Evolutionary conservation across 1,284 basidiomycete genomes (phyloP), one percentile per base, ranked within the genome.

Genomic region (Trametes versicolor): DNA sequence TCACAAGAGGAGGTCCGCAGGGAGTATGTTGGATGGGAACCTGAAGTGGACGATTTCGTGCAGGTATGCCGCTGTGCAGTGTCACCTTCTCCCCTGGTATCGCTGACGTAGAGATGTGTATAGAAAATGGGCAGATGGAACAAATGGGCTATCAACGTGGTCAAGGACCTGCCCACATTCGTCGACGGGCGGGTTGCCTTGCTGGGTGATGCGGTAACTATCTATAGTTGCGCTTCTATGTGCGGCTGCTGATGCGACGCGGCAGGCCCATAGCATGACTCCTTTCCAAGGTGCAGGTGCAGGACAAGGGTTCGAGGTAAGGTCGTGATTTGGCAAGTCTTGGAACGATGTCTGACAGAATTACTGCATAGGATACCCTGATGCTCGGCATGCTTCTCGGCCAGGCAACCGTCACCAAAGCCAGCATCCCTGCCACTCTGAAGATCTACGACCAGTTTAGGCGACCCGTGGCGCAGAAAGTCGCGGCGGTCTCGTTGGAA

Each of bases 241-340:
- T 23, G 12, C 19, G 29, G 17, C 3, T 4, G 2, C 0, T 25
- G n/a, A 25, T 9, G 8, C 13, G 12, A 6, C 21, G 17, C 48
- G 12, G 43, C 12, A 66, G 65, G 65, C 65, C 12, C 65, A 66
- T 34, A 50, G 54, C 7, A 66, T 66, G 77, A 75, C 76, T 9
- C 79, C 78, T 0, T 73, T 76, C 63, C 77, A 78, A 63, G 78
- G 75, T 0, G 76, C 79, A 27, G 79, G 79, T 10, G 79, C 76
- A 10, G 78, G 79, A 0, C 79, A 81, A 69, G 79, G 76, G 3
- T 77, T 81, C 50, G 79, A 80, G 70, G 77, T 76, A 29, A 27
- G 59, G 7, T 23, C 3, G 7, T 17, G 4, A 5, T 17, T 19
- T 15, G 9, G n/a, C 17, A 15, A 6, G 32, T n/a, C 29, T 3